A percentile compares a stretch with the other conserved stretches of the same genome.
These are phyloP conservation scores for Dactylellina sp. DNA, from an alignment of 2,329 filamentous ascomycete genomes.

Conservation along the genomic window DNA sequence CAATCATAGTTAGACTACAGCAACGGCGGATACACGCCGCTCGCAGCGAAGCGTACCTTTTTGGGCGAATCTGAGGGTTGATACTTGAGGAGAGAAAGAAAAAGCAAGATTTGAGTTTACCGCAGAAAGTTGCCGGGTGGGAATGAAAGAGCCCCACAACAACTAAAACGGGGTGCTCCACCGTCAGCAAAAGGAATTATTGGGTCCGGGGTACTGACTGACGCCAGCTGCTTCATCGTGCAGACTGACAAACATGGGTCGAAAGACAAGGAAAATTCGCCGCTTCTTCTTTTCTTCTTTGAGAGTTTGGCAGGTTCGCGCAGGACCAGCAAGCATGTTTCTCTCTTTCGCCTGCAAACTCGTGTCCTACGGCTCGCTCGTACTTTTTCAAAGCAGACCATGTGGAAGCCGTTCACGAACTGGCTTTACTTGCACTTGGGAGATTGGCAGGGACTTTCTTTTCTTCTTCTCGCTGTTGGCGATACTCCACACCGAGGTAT, in stretches of 20 bases:
- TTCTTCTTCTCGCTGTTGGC: too few relatives aligned
- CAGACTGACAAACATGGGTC: conserved; percentile 43
- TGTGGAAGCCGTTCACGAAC: conserved; percentile 27
- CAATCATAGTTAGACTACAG: not conserved
- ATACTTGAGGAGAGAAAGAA: conserved; percentile 21
- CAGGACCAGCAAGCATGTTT: too few relatives aligned
- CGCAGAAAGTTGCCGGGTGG: conserved; percentile 47
- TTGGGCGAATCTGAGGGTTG: too few relatives aligned
- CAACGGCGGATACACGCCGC: conserved; percentile 40
- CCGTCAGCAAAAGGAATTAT: conserved; percentile 46
- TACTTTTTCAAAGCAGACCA: conserved; percentile 16
- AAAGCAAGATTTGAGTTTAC: conserved; percentile 25
- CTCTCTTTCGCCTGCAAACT: too few relatives aligned
- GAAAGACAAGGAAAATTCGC: conserved; percentile 51
- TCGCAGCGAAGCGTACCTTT: not conserved
- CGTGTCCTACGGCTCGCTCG: conserved; percentile 1
- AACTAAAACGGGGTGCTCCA: conserved; percentile 34
- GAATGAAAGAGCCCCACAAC: conserved; percentile 40
- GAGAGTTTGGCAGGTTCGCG: not conserved
- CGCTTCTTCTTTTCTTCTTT: conserved; percentile 51
- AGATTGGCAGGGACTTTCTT: conserved; percentile 38
- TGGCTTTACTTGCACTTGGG: conserved; percentile 7
- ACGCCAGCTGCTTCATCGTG: conserved; percentile 57
- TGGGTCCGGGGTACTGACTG: conserved; percentile 50
- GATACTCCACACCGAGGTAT: conserved; percentile 13